Percentiles rank a stretch among this genome's conserved stretches.
Evolutionary conservation across 2,329 filamentous ascomycete species (phyloP).

Genomic region (Ceratocystis cacaofunesta): DNA sequence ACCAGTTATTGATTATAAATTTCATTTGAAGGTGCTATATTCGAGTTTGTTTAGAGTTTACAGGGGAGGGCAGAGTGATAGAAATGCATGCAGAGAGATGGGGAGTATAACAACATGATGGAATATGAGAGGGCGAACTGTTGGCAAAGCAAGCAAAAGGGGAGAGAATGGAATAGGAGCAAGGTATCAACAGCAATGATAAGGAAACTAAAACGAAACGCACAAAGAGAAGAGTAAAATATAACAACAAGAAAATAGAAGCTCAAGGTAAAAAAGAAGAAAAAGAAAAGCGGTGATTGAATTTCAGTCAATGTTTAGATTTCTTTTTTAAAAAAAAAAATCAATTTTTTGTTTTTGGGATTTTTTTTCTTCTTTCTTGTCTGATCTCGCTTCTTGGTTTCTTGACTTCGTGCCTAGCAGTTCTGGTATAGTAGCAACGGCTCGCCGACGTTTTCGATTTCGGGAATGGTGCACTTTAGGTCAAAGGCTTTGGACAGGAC

Average conservation of each 20-base stretch:
- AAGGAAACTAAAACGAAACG: background rate
- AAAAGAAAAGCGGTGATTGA: too few species aligned
- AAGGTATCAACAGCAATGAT: background rate
- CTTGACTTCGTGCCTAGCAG: slow-evolving; percentile 23
- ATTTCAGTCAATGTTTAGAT: too few species aligned
- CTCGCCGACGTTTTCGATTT: slow-evolving; percentile 96
- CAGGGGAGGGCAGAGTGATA: background rate
- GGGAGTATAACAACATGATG: background rate
- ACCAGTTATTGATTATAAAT: background rate
- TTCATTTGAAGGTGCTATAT: background rate
- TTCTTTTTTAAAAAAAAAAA: background rate
- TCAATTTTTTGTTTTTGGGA: background rate
- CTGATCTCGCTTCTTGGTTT: background rate
- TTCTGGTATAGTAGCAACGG: slow-evolving; percentile 82
- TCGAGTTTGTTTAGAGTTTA: background rate
- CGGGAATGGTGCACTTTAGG: slow-evolving; percentile 95
- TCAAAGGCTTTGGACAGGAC: slow-evolving; percentile 97
- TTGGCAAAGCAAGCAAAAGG: background rate
- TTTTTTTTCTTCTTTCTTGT: background rate
- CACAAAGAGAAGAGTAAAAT: background rate
- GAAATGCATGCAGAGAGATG: background rate
- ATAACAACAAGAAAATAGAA: background rate
- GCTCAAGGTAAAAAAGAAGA: background rate
- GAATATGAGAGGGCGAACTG: background rate
- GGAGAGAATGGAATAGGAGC: background rate